These are phyloP conservation scores for Metschnikowia arizonensis DNA, from an alignment of 805 yeast genomes.

Conservation along the genomic window DNA sequence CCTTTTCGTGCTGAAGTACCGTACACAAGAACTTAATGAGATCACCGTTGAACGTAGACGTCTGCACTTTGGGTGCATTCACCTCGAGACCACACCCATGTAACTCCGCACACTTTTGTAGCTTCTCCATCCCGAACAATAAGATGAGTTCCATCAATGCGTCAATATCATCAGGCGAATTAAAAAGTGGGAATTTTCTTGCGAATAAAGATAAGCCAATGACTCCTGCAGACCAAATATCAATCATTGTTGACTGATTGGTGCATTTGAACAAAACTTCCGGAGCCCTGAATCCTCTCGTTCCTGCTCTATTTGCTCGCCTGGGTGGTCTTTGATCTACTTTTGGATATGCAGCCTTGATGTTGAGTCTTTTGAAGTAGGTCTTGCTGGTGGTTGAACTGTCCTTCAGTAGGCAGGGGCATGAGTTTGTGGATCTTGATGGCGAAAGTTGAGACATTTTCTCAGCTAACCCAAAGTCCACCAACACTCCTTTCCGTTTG, in stretches of 20 bases:
- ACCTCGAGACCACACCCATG: slow-evolving; percentile 87
- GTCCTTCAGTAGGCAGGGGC: slow-evolving; percentile 55
- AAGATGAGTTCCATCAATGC: slow-evolving; percentile 81
- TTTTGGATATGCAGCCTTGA: slow-evolving; percentile 65
- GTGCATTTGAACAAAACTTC: slow-evolving; percentile 86
- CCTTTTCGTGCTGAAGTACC: slow-evolving; percentile 39
- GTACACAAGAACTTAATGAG: slow-evolving; percentile 28
- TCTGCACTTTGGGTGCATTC: slow-evolving; percentile 18
- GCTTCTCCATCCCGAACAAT: slow-evolving; percentile 68
- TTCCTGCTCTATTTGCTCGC: slow-evolving; percentile 95
- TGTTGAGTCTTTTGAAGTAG: slow-evolving; percentile 23
- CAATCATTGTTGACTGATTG: slow-evolving; percentile 76
- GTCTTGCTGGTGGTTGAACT: slow-evolving; percentile 17
- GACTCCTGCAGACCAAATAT: slow-evolving; percentile 92
- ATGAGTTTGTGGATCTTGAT: slow-evolving; percentile 28
- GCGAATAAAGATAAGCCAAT: slow-evolving; percentile 73
- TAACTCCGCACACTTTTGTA: slow-evolving; percentile 72
- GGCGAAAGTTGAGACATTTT: slow-evolving; percentile 22
- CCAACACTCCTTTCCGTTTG: slow-evolving; percentile 71
- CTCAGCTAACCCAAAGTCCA: slow-evolving; percentile 92
- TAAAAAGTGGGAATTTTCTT: slow-evolving; percentile 87
- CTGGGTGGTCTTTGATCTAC: slow-evolving; percentile 85
- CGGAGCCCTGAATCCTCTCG: slow-evolving; percentile 92
- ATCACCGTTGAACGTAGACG: slow-evolving; percentile 27
- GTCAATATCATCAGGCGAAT: slow-evolving; percentile 89